Percentiles rank a stretch among this genome's conserved stretches.
phyloP scores from a whole-genome alignment of 192 early-diverging fungal species.

The Backusella tarrabulga region DNA sequence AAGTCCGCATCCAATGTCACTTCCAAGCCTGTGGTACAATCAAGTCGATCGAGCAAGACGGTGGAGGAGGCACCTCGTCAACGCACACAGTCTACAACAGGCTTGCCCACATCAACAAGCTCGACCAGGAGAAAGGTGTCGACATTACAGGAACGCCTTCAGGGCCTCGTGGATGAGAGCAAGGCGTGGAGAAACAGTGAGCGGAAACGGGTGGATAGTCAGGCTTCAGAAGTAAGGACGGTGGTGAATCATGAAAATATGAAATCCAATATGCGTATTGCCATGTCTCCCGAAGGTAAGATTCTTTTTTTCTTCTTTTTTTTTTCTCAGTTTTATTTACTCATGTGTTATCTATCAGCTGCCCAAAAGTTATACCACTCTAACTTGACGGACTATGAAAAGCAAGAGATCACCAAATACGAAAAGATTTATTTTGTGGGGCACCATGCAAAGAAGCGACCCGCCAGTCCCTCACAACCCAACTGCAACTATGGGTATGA shows the following conservation, averaged over 20 bases:
- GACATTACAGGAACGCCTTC: slow-evolving; percentile 8
- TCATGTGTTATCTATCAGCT: background rate
- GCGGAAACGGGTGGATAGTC: background rate
- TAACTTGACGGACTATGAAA: slow-evolving; percentile 12
- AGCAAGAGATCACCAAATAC: slow-evolving; percentile 2
- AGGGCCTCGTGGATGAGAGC: slow-evolving; percentile 15
- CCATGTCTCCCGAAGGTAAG: slow-evolving; percentile 16
- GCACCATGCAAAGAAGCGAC: slow-evolving; percentile 32
- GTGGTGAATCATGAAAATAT: background rate
- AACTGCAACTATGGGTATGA: slow-evolving; percentile 43
- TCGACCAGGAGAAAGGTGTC: background rate
- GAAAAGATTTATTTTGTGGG: slow-evolving; percentile 3
- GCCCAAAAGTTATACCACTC: slow-evolving; percentile 8
- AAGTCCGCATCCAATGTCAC: slow-evolving; percentile 3
- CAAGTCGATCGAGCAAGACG: background rate
- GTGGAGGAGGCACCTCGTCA: background rate
- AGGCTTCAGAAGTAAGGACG: background rate
- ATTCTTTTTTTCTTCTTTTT: background rate
- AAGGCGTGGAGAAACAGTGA: slow-evolving; percentile 6
- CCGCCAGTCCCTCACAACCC: background rate
- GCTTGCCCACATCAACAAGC: background rate
- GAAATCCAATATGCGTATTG: background rate
- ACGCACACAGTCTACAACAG: background rate
- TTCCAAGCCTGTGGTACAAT: background rate
- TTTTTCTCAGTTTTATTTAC: background rate